Base-by-base conservation (phyloP, 73 alveolate species). In the Uronychia binucleata region DNA sequence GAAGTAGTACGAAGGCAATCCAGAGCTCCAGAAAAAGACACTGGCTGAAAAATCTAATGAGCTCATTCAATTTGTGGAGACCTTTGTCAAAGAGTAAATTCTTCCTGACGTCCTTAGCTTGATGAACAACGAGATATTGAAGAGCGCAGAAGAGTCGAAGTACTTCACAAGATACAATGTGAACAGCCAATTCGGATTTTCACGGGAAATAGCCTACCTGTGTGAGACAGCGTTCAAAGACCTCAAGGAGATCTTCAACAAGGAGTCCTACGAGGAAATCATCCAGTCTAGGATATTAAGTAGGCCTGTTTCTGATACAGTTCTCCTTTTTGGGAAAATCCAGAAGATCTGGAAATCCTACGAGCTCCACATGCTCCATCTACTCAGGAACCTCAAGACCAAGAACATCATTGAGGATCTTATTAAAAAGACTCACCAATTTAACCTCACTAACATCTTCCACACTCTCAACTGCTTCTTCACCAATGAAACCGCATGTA, bases 351-450 rank as follows among this genome's bases (percentile, higher is more conserved):
- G 86, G 85, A 85, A 85, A 30, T 28, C 75, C 34, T 77, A 31
- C 31, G 91, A 85, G 35, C 35, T 85, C 29, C 77, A 77, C 58
- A 60, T 85, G 19, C 77, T 77, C 27, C 86, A 83, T 1, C 77
- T 74, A 29, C 29, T 77, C 0, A 85, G 77, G 32, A 57, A 76
- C 27, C 77, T 58, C 33, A 85, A 77, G 77, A 67, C 80, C 1
- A 33, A 74, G 13, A 33, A 75, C 14, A 85, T 85, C 14, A 34
- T 85, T 1, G 91, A 85, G n/a, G 91, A 85, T 77, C 79, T 85
- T 13, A 85, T 85, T 5, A 85, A 85, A 34, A 85, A 77, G 57
- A 85, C 91, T 31, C 91, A 85, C 32, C 28, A 27, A n/a, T 77
- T 57, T 77, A 85, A 85, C 30, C 58, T 85, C 30, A 32, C 75